phyloP scores from a whole-genome alignment of 768 basidiomycete species.

The Suillus variegatus region DNA sequence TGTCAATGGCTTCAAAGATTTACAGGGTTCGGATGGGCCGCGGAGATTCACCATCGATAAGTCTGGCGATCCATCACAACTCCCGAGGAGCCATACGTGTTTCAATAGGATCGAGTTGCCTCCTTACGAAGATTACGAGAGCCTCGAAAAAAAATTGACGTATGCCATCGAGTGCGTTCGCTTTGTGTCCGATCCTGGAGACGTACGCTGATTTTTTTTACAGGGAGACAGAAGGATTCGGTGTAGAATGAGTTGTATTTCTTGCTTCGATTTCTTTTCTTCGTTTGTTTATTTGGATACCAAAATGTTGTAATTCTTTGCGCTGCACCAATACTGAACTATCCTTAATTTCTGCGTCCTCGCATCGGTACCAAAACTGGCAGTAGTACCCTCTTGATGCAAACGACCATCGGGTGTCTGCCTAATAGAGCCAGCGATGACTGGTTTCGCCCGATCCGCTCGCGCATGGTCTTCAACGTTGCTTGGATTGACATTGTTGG shows the following conservation, averaged over 20 bases:
- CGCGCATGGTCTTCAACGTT: neutral
- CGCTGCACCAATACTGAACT: neutral
- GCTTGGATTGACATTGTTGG: neutral
- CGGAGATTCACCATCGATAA: conserved; percentile 95
- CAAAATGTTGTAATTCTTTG: conserved; percentile 3
- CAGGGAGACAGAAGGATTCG: conserved; percentile 81
- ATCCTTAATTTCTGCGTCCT: neutral
- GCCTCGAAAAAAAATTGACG: conserved; percentile 80
- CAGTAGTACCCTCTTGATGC: neutral
- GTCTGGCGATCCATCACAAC: conserved; percentile 82
- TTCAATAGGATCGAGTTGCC: conserved; percentile 91
- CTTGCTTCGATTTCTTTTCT: conserved; percentile 8
- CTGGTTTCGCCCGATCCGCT: neutral
- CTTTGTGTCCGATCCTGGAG: neutral
- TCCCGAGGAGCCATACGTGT: conserved; percentile 92
- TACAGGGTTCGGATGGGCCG: conserved; percentile 92
- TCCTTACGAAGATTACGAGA: conserved; percentile 86
- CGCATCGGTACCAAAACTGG: neutral
- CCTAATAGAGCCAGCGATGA: neutral
- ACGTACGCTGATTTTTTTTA: conserved; percentile 10
- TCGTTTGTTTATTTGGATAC: conserved; percentile 4
- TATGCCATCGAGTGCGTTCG: conserved; percentile 77
- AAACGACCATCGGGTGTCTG: neutral
- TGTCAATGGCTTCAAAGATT: conserved; percentile 93
- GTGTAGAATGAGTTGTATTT: conserved; percentile 47